phyloP scores from a whole-genome alignment of 306 rosid species.

The Comarum palustre region DNA sequence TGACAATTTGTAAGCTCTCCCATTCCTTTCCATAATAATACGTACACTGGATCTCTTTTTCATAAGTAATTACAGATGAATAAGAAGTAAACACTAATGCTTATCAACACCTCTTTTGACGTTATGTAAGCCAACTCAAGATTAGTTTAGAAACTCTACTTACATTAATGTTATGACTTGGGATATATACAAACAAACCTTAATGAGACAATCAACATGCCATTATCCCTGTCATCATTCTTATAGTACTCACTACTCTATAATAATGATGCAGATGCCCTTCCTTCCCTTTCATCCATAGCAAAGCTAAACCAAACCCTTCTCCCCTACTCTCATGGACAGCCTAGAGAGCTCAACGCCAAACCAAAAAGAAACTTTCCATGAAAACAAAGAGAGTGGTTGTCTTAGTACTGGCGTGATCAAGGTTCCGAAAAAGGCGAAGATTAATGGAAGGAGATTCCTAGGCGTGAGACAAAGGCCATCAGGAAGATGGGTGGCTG shows the following conservation, averaged over 20 bases:
- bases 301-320: conserved; percentile 30
- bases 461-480: conserved; percentile 89
- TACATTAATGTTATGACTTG: not conserved
- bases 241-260: conserved; percentile 21
- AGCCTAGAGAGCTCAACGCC: conserved; percentile 33
- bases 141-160: not conserved
- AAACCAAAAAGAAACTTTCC: conserved; percentile 29
- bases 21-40: conserved; percentile 14
- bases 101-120: conserved; percentile 18
- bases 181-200: conserved; percentile 31
- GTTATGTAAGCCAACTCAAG: conserved; percentile 1
- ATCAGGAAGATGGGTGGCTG: conserved; percentile 96
- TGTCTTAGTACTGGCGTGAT: not conserved
- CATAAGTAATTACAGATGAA: conserved; percentile 2
- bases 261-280: conserved; percentile 30
- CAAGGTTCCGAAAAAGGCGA: conserved; percentile 26
- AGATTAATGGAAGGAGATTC: conserved; percentile 44
- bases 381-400: conserved; percentile 18
- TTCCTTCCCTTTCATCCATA: conserved; percentile 25
- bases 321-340: conserved; percentile 48
- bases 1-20: not conserved
- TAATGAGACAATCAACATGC: conserved; percentile 37
- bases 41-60: conserved; percentile 9
- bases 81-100: not conserved
- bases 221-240: conserved; percentile 30